A percentile compares a stretch with the other conserved stretches of the same genome.
Evolutionary conservation across 2,329 filamentous ascomycete genomes (phyloP).

Genomic region (Ascochyta pisi): DNA sequence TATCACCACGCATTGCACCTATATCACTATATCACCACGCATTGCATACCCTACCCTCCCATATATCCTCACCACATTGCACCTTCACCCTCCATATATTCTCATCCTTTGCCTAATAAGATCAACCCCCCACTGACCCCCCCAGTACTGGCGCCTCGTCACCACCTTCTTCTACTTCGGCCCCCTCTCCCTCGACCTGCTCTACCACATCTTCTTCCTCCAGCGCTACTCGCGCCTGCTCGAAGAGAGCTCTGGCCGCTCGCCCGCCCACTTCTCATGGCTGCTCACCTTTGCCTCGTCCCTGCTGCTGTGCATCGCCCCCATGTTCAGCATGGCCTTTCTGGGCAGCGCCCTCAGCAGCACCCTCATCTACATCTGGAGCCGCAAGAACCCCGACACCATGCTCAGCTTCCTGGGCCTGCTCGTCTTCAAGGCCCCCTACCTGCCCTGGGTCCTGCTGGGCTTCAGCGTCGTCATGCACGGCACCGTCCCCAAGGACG

Average conservation of each 20-base stretch:
- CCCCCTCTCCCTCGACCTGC: slow-evolving; percentile 87
- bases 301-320: slow-evolving; percentile 80
- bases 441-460: slow-evolving; percentile 95
- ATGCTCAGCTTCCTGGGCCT: slow-evolving; percentile 85
- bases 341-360: slow-evolving; percentile 92
- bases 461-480: slow-evolving; percentile 91
- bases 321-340: slow-evolving; percentile 89
- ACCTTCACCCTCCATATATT: too few relatives aligned
- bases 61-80: too few relatives aligned
- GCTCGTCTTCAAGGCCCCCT: slow-evolving; percentile 90
- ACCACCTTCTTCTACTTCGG: slow-evolving; percentile 98
- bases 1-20: too few relatives aligned
- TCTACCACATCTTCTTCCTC: slow-evolving; percentile 98
- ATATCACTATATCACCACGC: too few relatives aligned
- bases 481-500: slow-evolving; percentile 88
- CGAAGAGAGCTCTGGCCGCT: slow-evolving; percentile 91
- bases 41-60: too few relatives aligned
- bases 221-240: slow-evolving; percentile 94
- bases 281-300: slow-evolving; percentile 84
- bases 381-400: slow-evolving; percentile 89
- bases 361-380: slow-evolving; percentile 98
- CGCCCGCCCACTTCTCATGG: slow-evolving; percentile 94
- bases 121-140: too few relatives aligned
- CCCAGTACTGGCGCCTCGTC: slow-evolving; percentile 91
- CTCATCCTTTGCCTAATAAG: too few relatives aligned